Conservation (phyloP, 305 asterid species). For the Fraxinus albicans region DNA sequence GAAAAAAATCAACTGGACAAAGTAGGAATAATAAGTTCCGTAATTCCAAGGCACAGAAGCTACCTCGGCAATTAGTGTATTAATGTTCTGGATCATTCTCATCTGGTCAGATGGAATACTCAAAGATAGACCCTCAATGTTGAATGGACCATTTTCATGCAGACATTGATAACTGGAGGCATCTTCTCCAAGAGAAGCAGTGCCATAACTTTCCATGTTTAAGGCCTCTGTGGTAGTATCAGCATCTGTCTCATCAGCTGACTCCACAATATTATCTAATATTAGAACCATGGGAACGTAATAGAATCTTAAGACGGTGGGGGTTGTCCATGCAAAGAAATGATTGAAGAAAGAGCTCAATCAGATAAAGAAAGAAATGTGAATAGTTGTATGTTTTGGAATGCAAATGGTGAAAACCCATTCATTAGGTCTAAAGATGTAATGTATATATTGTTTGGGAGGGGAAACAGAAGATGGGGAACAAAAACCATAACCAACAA, state of each 20-base stretch:
- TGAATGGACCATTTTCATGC: slow-evolving; percentile 48
- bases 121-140: slow-evolving; percentile 48
- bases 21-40: slow-evolving; percentile 13
- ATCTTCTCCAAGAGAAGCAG: slow-evolving; percentile 37
- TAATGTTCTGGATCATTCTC: slow-evolving; percentile 77
- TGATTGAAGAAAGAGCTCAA: neutral
- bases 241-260: slow-evolving; percentile 33
- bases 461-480: neutral
- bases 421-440: neutral
- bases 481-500: neutral
- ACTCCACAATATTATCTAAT: slow-evolving; percentile 27
- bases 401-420: neutral
- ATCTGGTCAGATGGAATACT: slow-evolving; percentile 85
- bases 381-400: neutral
- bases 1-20: slow-evolving; percentile 8
- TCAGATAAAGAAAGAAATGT: neutral
- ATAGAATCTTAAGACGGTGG: slow-evolving; percentile 1
- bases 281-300: slow-evolving; percentile 19
- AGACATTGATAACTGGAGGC: slow-evolving; percentile 42
- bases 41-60: slow-evolving; percentile 20
- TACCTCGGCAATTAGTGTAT: slow-evolving; percentile 84
- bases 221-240: slow-evolving; percentile 33
- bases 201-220: slow-evolving; percentile 33
- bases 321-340: neutral
- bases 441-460: neutral